Evolutionary conservation across 352 stramenopile genomes (phyloP).

Genomic region (Bremia lactucae): DNA sequence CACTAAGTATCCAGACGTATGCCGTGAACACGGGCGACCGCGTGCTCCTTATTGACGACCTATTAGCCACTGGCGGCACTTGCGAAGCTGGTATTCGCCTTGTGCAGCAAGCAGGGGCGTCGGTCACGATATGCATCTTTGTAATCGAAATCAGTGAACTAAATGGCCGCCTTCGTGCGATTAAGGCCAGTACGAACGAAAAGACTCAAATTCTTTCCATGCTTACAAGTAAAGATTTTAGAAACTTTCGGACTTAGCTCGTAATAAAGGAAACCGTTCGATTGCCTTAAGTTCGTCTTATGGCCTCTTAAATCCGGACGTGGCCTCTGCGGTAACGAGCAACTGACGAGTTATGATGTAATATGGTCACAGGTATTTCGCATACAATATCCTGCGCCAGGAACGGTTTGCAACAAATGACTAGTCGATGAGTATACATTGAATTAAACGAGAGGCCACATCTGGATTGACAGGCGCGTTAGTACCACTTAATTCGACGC

Average conservation of each 20-base stretch:
- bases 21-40: conserved; percentile 66
- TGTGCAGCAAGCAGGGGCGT: conserved; percentile 77
- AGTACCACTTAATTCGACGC: conserved; percentile 12
- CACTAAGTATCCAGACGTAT: conserved; percentile 79
- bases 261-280: no score
- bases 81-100: conserved; percentile 82
- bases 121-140: conserved; percentile 87
- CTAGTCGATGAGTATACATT: conserved; percentile 19
- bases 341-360: conserved; percentile 18
- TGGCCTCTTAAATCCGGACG: no score
- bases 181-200: conserved; percentile 25
- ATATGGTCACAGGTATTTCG: conserved; percentile 16
- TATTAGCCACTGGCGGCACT: conserved; percentile 94
- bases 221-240: conserved; percentile 61
- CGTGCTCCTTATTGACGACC: conserved; percentile 95
- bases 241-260: no score
- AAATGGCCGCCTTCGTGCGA: conserved; percentile 37
- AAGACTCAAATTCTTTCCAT: conserved; percentile 46
- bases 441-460: conserved; percentile 17
- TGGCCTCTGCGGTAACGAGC: no score
- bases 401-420: conserved; percentile 22
- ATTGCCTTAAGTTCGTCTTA: no score
- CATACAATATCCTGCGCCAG: conserved; percentile 11
- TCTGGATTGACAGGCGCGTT: conserved; percentile 13
- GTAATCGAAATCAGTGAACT: conserved; percentile 89